Evolutionary conservation across 2,329 filamentous ascomycete species (phyloP), one percentile per base, ranked within the genome.

Genomic region (Aureobasidium subglaciale): DNA sequence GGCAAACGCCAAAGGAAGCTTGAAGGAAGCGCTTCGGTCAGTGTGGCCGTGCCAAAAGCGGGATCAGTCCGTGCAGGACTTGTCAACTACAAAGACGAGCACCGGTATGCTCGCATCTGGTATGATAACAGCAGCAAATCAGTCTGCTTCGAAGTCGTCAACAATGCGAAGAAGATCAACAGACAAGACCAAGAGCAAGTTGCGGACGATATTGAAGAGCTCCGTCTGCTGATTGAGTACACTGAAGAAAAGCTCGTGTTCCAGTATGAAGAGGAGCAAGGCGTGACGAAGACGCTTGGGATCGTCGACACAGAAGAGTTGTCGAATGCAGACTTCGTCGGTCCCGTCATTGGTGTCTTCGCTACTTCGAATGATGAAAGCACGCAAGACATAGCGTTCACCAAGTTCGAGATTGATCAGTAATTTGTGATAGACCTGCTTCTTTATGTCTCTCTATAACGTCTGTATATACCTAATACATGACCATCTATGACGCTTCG

Each of bases 271-370:
- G 49, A 53, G 15, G 22, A 37, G 7, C 2, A 40, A 20, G 49
- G 49, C 3, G 32, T 18, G 18, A 5, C 11, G 4, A 27, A 42
- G 13, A 53, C 49, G 1, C 20, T 53, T 15, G 49, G 49, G 2
- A 24, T 2, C 3, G 37, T 53, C 8, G 49, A 53, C 25, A 53
- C 49, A 3, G 49, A n/a, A 13, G 49, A 53, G 13, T 15, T 41
- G 16, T 53, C 49, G 16, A 53, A 53, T 32, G 49, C 37, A 32
- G 37, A 53, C 27, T 53, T 53, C 18, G 49, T 53, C 8, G 37
- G 49, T 24, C 49, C 49, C 3, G 15, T 53, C 37, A 34, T 53
- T 18, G 49, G 35, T 1, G 27, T 53, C 5, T 53, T 34, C 5
- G 49, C 49, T 6, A 22, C 24, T 1, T 53, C 49, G 2, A 37